Percentiles rank a stretch among this genome's conserved stretches.
Evolutionary conservation across 805 yeast species (phyloP).

Genomic region (Lachancea lanzarotensis): DNA sequence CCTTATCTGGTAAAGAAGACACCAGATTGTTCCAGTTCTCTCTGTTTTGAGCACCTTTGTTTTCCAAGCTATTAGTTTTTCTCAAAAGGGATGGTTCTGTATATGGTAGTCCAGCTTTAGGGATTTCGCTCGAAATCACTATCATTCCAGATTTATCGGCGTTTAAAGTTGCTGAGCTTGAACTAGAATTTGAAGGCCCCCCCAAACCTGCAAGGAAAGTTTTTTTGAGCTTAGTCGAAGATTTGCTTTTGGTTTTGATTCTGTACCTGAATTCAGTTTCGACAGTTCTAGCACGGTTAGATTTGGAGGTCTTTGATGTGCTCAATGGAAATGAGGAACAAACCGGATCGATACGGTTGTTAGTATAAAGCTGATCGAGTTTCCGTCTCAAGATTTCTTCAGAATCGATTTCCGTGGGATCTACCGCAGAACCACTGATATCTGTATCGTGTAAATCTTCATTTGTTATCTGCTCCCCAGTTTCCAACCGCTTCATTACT

Average conservation of each 20-base stretch:
- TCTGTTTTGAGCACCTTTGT: conserved; percentile 30
- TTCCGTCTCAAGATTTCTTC: conserved; percentile 25
- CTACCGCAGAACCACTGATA: conserved; percentile 23
- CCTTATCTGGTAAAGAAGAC: conserved; percentile 25
- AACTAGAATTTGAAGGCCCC: conserved; percentile 6
- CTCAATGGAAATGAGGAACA: conserved; percentile 10
- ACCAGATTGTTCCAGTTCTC: conserved; percentile 32
- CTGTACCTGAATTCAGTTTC: conserved; percentile 29
- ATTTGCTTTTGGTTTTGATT: conserved; percentile 18
- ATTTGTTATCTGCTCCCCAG: conserved; percentile 20
- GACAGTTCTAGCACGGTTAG: conserved; percentile 11
- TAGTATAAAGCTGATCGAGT: conserved; percentile 26
- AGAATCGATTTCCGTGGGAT: conserved; percentile 17
- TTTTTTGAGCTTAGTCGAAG: conserved; percentile 15
- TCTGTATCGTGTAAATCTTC: conserved; percentile 26
- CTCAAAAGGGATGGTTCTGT: conserved; percentile 34
- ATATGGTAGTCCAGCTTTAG: conserved; percentile 35
- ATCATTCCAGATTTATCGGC: conserved; percentile 28
- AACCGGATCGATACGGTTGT: conserved; percentile 17
- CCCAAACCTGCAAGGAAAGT: conserved; percentile 25
- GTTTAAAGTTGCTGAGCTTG: conserved; percentile 1
- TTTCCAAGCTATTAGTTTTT: conserved; percentile 33
- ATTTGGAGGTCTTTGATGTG: conserved; percentile 11
- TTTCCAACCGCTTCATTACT: conserved; percentile 20
- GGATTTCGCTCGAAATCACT: conserved; percentile 26